Conservation (phyloP, 1,284 basidiomycete species). For the Ganoderma leucocontextum region DNA sequence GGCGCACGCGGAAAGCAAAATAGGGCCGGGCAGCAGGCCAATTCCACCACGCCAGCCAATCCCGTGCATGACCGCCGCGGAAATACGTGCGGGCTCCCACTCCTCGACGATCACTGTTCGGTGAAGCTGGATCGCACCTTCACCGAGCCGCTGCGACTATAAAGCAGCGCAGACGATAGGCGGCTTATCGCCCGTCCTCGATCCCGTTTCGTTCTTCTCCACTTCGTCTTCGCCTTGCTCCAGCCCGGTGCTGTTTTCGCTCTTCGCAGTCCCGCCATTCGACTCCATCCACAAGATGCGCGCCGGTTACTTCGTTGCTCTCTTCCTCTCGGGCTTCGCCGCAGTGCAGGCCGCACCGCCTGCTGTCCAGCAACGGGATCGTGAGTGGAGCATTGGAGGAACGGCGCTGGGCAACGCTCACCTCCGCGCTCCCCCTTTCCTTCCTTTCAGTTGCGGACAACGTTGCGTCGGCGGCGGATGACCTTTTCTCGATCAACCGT, state of each 20-base stretch:
- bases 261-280: not conserved
- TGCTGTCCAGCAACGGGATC: conserved; percentile 6
- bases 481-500: conserved; percentile 6
- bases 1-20: too few species aligned
- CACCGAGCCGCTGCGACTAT: not conserved
- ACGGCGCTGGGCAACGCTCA: not conserved
- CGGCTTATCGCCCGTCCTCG: not conserved
- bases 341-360: not conserved
- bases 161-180: not conserved
- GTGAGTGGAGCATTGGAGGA: not conserved
- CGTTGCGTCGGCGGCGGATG: conserved; percentile 3
- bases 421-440: not conserved
- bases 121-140: not conserved
- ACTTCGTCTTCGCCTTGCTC: not conserved
- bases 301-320: conserved; percentile 6
- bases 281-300: conserved; percentile 6
- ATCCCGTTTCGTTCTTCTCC: not conserved
- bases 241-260: conserved; percentile 13
- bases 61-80: not conserved
- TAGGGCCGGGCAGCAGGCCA: not conserved
- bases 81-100: conserved; percentile 1
- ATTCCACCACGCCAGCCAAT: not conserved
- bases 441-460: not conserved
- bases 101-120: not conserved
- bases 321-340: not conserved